Evolutionary conservation across 495 filamentous ascomycete species (phyloP).

Genomic region (Penicillium paradoxum): DNA sequence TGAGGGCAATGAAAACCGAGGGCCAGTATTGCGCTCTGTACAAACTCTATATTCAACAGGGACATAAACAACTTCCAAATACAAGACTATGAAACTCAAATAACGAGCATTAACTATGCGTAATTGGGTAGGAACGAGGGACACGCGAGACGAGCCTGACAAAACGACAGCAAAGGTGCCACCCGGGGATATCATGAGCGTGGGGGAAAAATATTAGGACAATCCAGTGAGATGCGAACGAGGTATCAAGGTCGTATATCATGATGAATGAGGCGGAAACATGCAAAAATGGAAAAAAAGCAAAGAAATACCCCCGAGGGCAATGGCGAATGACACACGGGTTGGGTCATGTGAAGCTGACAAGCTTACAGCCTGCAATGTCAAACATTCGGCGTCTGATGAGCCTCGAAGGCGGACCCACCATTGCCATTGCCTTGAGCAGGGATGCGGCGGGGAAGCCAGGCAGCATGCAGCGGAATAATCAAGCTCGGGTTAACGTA

Average conservation of each 20-base stretch:
- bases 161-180: neutral
- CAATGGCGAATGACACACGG: neutral
- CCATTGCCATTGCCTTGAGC: slow-evolving; percentile 16
- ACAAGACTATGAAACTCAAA: neutral
- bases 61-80: neutral
- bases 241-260: slow-evolving; percentile 27
- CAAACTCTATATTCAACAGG: neutral
- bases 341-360: neutral
- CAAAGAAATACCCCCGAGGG: neutral
- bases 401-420: slow-evolving; percentile 11
- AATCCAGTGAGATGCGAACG: slow-evolving; percentile 5
- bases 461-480: slow-evolving; percentile 41
- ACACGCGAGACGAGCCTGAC: neutral
- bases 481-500: slow-evolving; percentile 45
- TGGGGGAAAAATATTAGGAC: slow-evolving; percentile 2
- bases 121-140: neutral
- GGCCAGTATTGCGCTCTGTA: neutral
- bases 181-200: slow-evolving; percentile 3
- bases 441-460: slow-evolving; percentile 33
- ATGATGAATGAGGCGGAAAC: slow-evolving; percentile 5
- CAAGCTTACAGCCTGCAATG: neutral
- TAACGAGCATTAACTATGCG: neutral
- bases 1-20: neutral
- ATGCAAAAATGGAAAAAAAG: slow-evolving; percentile 1
- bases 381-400: slow-evolving; percentile 18